These are phyloP conservation scores for Carex pumila DNA, from an alignment of 176 grass and related monocot genomes.

Conservation along the genomic window DNA sequence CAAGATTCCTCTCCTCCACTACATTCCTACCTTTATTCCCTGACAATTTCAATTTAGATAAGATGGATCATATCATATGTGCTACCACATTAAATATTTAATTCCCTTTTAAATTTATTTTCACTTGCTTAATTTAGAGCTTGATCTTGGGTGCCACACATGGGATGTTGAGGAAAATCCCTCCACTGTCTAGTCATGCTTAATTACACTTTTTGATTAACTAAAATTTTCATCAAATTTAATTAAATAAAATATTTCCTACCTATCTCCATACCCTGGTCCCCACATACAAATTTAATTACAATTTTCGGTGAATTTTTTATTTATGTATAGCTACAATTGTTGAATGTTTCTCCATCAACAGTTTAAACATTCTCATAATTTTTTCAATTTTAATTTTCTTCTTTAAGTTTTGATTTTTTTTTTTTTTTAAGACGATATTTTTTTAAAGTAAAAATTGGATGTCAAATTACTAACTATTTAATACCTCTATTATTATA, in stretches of 20 bases:
- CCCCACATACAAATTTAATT: background rate
- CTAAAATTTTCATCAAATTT: background rate
- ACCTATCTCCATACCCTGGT: background rate
- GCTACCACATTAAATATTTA: background rate
- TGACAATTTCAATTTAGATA: constrained; percentile 12
- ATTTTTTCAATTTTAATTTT: too few relatives aligned
- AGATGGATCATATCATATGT: background rate
- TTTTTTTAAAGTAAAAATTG: too few relatives aligned
- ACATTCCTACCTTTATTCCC: constrained; percentile 21
- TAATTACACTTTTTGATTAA: background rate
- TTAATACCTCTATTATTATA: too few relatives aligned
- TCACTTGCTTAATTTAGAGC: background rate
- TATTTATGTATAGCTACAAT: too few relatives aligned
- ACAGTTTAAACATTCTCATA: too few relatives aligned
- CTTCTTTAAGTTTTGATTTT: too few relatives aligned
- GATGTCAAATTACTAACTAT: too few relatives aligned
- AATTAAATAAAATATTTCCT: background rate
- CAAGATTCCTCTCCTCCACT: background rate
- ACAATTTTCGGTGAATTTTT: background rate
- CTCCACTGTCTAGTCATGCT: background rate
- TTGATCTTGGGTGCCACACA: constrained; percentile 2
- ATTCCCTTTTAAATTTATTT: background rate
- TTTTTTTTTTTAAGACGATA: too few relatives aligned
- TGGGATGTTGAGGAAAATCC: constrained; percentile 8
- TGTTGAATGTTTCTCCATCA: too few relatives aligned